Conservation (phyloP, 148 eudicot genomes). For the Cornus controversa region DNA sequence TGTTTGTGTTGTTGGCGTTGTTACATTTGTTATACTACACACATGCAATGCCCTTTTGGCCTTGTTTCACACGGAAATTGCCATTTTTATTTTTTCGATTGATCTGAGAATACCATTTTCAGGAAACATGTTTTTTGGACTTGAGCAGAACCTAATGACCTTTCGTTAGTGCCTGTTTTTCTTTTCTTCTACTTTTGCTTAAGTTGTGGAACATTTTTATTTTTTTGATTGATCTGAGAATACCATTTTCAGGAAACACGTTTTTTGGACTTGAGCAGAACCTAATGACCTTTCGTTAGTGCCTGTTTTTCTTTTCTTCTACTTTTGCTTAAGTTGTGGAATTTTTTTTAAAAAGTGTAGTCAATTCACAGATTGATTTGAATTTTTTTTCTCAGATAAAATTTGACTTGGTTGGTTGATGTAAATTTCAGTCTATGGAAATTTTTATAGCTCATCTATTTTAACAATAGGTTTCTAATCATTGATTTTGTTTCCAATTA, state of each 20-base stretch:
- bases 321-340: background rate
- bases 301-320: slow-evolving; percentile 1
- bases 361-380: background rate
- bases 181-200: background rate
- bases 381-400: background rate
- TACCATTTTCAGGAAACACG: background rate
- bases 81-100: background rate
- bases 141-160: background rate
- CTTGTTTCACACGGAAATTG: background rate
- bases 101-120: background rate
- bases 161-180: background rate
- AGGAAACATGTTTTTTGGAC: no score
- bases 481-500: background rate
- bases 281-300: background rate
- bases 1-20: no score
- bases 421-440: background rate
- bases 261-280: background rate
- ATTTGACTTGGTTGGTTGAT: no score
- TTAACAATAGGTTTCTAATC: background rate
- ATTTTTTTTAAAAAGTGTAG: background rate
- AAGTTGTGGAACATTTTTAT: background rate
- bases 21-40: no score
- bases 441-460: background rate
- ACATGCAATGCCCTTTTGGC: no score
- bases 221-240: background rate